phyloP scores from a whole-genome alignment of 1,284 basidiomycete genomes.

The Trichosporon sp. region DNA sequence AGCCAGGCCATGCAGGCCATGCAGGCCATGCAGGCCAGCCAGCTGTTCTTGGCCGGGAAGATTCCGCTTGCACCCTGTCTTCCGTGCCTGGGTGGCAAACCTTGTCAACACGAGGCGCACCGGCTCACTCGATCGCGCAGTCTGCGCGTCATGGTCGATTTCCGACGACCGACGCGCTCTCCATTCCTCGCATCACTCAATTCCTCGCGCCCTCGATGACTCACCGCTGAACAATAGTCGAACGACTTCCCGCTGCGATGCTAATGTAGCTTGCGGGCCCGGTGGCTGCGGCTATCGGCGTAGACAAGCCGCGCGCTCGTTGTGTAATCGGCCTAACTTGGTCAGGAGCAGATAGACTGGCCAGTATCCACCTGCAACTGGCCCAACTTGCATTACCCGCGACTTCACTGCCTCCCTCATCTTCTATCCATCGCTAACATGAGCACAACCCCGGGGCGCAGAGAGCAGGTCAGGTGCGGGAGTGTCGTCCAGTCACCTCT shows the following conservation, averaged over 20 bases:
- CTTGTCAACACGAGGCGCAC: not conserved
- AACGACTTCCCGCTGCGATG: not conserved
- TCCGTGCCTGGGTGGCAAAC: conserved; percentile 6
- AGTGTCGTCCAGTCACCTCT: not conserved
- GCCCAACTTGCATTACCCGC: no score
- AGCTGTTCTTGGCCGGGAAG: not conserved
- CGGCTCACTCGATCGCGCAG: not conserved
- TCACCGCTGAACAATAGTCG: not conserved
- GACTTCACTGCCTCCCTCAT: no score
- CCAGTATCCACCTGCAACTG: no score
- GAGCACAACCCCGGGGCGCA: not conserved
- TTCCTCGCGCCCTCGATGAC: not conserved
- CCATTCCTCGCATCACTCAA: not conserved
- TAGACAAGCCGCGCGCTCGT: no score
- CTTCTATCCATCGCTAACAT: no score
- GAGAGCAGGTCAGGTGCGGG: not conserved
- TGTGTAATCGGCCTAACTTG: no score
- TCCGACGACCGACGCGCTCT: not conserved
- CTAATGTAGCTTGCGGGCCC: no score
- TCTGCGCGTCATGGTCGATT: not conserved
- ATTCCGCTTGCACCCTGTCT: not conserved
- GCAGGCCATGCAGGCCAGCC: not conserved
- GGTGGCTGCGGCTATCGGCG: no score
- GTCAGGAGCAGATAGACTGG: no score
- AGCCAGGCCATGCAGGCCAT: not conserved